A percentile compares a stretch with the other conserved stretches of the same genome.
These are phyloP conservation scores for Ophiostoma novo-ulmi DNA, from an alignment of 2,329 filamentous ascomycete genomes.

Conservation along the genomic window DNA sequence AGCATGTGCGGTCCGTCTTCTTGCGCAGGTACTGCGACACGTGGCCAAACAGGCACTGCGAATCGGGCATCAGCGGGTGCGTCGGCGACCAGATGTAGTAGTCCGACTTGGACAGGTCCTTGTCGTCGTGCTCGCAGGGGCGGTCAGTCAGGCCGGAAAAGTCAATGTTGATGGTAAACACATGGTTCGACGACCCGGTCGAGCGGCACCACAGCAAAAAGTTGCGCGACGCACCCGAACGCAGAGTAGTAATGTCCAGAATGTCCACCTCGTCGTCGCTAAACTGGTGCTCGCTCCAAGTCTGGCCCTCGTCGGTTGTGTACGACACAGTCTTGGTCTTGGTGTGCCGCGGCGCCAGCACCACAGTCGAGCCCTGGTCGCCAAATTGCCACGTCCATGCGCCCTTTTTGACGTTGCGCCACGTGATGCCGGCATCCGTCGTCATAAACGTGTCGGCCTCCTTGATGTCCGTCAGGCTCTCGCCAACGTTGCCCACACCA, in stretches of 20 bases:
- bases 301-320: constrained; percentile 64
- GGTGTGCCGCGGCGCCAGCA: constrained; percentile 68
- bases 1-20: constrained; percentile 71
- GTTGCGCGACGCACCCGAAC: constrained; percentile 82
- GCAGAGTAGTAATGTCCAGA: constrained; percentile 77
- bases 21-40: constrained; percentile 86
- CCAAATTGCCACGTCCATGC: constrained; percentile 91
- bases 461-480: constrained; percentile 56
- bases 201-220: constrained; percentile 80
- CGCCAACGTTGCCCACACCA: constrained; percentile 83
- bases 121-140: constrained; percentile 64
- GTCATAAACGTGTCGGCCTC: constrained; percentile 89
- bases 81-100: constrained; percentile 84
- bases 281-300: constrained; percentile 74
- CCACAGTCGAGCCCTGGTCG: constrained; percentile 88
- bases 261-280: constrained; percentile 63
- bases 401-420: constrained; percentile 81
- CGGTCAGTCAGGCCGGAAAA: constrained; percentile 75
- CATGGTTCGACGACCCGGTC: constrained; percentile 22
- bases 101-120: constrained; percentile 52
- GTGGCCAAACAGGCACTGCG: constrained; percentile 90
- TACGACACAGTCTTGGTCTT: constrained; percentile 56
- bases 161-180: constrained; percentile 78
- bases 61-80: constrained; percentile 65
- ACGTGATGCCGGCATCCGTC: constrained; percentile 80